These are phyloP conservation scores for Geranium brycei DNA, from an alignment of 345 rosid genomes.

Conservation along the genomic window DNA sequence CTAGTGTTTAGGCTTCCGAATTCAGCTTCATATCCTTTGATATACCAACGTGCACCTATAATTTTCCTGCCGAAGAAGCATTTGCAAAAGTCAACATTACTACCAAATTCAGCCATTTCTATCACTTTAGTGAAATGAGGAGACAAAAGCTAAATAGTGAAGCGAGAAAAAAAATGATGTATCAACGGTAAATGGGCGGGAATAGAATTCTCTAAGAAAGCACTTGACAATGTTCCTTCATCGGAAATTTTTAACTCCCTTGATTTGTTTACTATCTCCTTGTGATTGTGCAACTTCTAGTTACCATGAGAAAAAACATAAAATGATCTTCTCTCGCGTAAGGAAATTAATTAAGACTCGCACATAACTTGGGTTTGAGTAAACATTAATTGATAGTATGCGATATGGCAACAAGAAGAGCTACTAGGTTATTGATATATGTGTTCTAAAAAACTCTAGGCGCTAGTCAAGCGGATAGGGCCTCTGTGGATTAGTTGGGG, in stretches of 20 bases:
- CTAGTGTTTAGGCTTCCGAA: slow-evolving; percentile 16
- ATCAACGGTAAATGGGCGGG: neutral
- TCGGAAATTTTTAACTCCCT: neutral
- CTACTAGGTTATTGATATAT: too few relatives aligned
- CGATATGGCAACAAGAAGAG: too few relatives aligned
- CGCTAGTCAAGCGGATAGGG: too few relatives aligned
- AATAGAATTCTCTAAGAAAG: neutral
- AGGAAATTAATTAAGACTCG: neutral
- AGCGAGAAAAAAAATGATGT: neutral
- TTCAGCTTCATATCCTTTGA: slow-evolving; percentile 37
- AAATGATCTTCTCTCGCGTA: neutral
- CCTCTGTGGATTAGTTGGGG: neutral
- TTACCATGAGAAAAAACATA: neutral
- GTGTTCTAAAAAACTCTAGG: too few relatives aligned
- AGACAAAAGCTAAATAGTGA: neutral
- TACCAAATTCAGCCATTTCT: slow-evolving; percentile 6
- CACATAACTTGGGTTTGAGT: neutral
- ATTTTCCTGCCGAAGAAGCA: slow-evolving; percentile 23
- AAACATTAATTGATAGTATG: neutral
- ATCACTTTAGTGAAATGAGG: neutral
- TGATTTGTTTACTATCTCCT: neutral
- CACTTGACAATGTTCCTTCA: too few relatives aligned
- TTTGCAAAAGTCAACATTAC: neutral
- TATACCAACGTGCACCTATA: slow-evolving; percentile 35
- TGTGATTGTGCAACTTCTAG: neutral